phyloP scores from a whole-genome alignment of 1,284 basidiomycete genomes.

The Nidula niveotomentosa region DNA sequence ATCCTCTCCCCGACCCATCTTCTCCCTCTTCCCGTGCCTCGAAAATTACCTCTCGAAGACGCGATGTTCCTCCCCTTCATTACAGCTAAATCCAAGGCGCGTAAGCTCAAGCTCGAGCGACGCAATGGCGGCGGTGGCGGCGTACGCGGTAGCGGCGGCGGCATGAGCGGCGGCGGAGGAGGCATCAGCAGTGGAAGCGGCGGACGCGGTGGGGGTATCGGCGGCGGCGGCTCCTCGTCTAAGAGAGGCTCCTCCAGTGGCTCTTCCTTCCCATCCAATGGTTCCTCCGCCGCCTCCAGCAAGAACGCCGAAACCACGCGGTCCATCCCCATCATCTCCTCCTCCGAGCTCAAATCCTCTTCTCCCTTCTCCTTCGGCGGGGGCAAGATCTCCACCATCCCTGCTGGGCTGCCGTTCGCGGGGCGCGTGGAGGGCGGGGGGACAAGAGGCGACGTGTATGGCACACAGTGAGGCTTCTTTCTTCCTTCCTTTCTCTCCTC shows the following conservation, averaged over 20 bases:
- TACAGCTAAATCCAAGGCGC: neutral
- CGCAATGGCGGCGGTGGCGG: neutral
- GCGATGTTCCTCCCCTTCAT: neutral
- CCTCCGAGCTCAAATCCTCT: conserved; percentile 4
- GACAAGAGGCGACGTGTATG: conserved; percentile 30
- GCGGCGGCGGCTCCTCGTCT: conserved; percentile 6
- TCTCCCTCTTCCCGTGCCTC: neutral
- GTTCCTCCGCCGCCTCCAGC: neutral
- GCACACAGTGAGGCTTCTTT: conserved; percentile 21
- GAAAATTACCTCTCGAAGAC: neutral
- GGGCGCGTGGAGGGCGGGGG: conserved; percentile 31
- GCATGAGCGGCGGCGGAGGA: conserved; percentile 18
- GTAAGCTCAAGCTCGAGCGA: neutral
- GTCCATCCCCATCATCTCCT: conserved; percentile 4
- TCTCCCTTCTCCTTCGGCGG: conserved; percentile 18
- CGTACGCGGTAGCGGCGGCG: neutral
- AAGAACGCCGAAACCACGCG: neutral
- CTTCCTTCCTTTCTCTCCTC: neutral
- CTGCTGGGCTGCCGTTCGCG: conserved; percentile 29
- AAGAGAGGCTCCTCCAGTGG: neutral
- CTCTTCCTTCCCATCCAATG: too few species aligned
- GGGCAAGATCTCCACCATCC: conserved; percentile 21
- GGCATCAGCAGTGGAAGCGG: conserved; percentile 13
- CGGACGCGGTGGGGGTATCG: conserved; percentile 14
- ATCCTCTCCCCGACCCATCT: neutral